Conservation (phyloP, 1,139 yeast species). For the Pichia norvegensis region DNA sequence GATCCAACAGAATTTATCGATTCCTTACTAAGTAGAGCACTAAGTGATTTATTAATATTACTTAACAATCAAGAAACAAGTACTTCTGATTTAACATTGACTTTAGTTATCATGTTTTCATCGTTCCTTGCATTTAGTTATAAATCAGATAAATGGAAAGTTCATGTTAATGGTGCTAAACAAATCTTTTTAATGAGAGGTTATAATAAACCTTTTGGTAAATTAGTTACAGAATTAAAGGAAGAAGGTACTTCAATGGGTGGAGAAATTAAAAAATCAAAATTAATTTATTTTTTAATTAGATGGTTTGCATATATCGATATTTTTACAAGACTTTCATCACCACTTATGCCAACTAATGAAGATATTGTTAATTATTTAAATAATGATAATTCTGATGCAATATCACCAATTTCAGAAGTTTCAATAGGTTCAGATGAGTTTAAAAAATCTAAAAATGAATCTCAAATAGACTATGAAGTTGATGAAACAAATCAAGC, state of each 20-base stretch:
- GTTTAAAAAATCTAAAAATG: background rate
- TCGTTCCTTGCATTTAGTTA: slow-evolving; percentile 53
- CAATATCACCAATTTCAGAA: slow-evolving; percentile 12
- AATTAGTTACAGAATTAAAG: slow-evolving; percentile 21
- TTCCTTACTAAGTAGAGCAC: slow-evolving; percentile 47
- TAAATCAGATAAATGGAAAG: slow-evolving; percentile 48
- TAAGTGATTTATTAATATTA: slow-evolving; percentile 46
- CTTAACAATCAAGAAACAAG: slow-evolving; percentile 47
- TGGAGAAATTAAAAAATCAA: slow-evolving; percentile 29
- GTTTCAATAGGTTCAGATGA: slow-evolving; percentile 5
- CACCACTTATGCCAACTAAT: slow-evolving; percentile 29
- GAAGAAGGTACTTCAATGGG: slow-evolving; percentile 10
- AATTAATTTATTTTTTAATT: slow-evolving; percentile 52
- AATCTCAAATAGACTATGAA: slow-evolving; percentile 24
- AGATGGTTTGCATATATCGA: slow-evolving; percentile 71
- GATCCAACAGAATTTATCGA: slow-evolving; percentile 41
- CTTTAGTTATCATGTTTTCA: slow-evolving; percentile 55
- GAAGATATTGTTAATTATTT: slow-evolving; percentile 17
- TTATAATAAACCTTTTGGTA: slow-evolving; percentile 30
- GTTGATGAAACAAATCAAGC: slow-evolving; percentile 15
- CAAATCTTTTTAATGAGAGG: slow-evolving; percentile 59
- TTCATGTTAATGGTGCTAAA: slow-evolving; percentile 62
- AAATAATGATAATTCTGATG: slow-evolving; percentile 8
- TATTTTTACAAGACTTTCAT: slow-evolving; percentile 52
- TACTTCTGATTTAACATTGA: slow-evolving; percentile 59